These are phyloP conservation scores for Musa itinerans DNA, from an alignment of 176 grass and related monocot genomes.

Conservation along the genomic window DNA sequence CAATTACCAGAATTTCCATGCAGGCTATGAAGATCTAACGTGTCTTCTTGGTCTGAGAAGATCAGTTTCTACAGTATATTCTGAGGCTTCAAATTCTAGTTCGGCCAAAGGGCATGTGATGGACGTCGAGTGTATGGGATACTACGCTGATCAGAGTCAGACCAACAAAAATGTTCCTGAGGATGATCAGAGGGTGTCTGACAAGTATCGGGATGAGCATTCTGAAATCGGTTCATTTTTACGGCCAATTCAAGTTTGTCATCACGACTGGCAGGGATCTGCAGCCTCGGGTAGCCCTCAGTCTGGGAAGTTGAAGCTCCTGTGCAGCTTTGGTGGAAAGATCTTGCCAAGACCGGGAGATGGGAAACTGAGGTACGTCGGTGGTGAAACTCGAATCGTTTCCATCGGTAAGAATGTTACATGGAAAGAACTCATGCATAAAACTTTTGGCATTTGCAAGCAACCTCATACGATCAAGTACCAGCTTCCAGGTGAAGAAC, in stretches of 20 bases:
- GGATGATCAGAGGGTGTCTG: constrained; percentile 24
- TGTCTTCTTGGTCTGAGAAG: constrained; percentile 39
- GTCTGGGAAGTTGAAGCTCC: constrained; percentile 61
- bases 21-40: constrained; percentile 34
- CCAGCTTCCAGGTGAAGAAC: constrained; percentile 90
- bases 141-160: background rate
- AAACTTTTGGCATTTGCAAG: constrained; percentile 54
- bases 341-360: constrained; percentile 85
- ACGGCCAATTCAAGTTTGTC: constrained; percentile 13
- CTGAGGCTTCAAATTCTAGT: constrained; percentile 32
- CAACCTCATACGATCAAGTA: constrained; percentile 92
- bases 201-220: constrained; percentile 29
- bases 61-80: constrained; percentile 31
- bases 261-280: constrained; percentile 28
- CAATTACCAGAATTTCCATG: constrained; percentile 24
- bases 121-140: constrained; percentile 27
- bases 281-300: constrained; percentile 34
- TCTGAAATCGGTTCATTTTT: constrained; percentile 23
- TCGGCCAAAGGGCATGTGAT: constrained; percentile 20
- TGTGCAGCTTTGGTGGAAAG: constrained; percentile 96
- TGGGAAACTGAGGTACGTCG: constrained; percentile 76
- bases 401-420: constrained; percentile 52
- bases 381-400: constrained; percentile 68
- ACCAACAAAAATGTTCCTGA: constrained; percentile 17
- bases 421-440: constrained; percentile 57